Conservation (phyloP, 2,329 filamentous ascomycete genomes). For the Sporothrix phasma region DNA sequence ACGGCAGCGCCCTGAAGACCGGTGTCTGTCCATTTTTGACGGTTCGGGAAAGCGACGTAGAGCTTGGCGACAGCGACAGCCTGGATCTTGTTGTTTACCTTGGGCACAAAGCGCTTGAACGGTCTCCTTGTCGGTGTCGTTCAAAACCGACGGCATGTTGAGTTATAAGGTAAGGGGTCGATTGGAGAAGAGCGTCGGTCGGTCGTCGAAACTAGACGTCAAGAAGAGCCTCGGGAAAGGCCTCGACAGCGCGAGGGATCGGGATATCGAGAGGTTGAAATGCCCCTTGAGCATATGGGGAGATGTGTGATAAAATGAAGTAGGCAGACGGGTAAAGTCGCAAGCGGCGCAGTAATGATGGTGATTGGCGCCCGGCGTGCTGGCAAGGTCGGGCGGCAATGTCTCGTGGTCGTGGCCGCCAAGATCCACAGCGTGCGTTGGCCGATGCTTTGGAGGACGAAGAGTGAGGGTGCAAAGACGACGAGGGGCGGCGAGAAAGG, state of each 20-base stretch:
- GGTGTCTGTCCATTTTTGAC: slow-evolving; percentile 82
- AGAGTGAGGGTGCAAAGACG: background rate
- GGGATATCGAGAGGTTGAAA: background rate
- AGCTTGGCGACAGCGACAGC: slow-evolving; percentile 88
- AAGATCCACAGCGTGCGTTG: background rate
- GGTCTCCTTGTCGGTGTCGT: slow-evolving; percentile 89
- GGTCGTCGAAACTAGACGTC: background rate
- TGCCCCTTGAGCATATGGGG: background rate
- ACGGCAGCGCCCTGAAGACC: slow-evolving; percentile 87
- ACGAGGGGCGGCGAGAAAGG: background rate
- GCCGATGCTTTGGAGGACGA: background rate
- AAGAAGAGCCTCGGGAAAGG: background rate
- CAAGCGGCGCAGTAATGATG: background rate
- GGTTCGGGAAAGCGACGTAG: slow-evolving; percentile 84
- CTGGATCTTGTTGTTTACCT: slow-evolving; percentile 93
- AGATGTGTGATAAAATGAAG: background rate
- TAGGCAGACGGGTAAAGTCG: slow-evolving; percentile 10
- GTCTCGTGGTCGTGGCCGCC: background rate
- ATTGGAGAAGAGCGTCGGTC: background rate
- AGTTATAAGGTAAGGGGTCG: background rate
- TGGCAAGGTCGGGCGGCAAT: background rate
- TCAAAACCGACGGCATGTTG: slow-evolving; percentile 58
- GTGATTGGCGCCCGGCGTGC: background rate
- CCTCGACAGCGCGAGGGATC: background rate
- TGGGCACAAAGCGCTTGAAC: slow-evolving; percentile 92